Evolutionary conservation across 1,284 basidiomycete species (phyloP), one percentile per base, ranked within the genome.

Genomic region (Inonotus obliquus): DNA sequence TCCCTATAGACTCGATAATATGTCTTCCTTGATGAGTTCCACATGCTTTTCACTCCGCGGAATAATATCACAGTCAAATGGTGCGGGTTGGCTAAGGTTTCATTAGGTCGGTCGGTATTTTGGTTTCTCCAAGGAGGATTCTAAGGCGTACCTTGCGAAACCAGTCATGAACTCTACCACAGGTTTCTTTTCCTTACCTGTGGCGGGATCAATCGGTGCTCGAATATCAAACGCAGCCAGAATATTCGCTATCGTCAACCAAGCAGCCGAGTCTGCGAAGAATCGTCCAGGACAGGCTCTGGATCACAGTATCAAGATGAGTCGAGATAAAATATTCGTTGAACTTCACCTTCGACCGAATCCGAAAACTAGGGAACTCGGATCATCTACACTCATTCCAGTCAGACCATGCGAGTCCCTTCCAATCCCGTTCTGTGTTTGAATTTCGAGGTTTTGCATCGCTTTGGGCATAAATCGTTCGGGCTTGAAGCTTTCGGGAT

Each of bases 241-340:
- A 11, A 69, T 57, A 55, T 52, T 63, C 23, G 66, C 67, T 19
- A 70, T 64, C 13, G 59, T 45, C 38, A 69, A 27, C 65, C 63
- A 70, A 10, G 67, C 25, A 7, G 56, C 47, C 19, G 63, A 41
- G 38, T 62, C 54, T 11, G 65, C 65, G 32, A 69, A 63, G 56
- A 57, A 62, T 25, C 64, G 60, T 13, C 68, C 68, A 19, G 68
- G 66, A 56, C 68, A 67, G 7, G 61, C 58, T 25, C 67, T 68
- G n/a, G 7, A 23, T 4, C 4, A 25, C 32, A 38, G 9, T 9
- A 23, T 19, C 25, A 19, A 27, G 17, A 29, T 49, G 29, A 25
- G 1, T 27, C 11, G 47, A 23, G n/a, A 23, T 21, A 7, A 2
- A 14, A 21, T 10, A 21, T n/a, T 21, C 41, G 17, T 6, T 27